Evolutionary conservation across 768 basidiomycete genomes (phyloP).

Genomic region (Serendipita sp.): DNA sequence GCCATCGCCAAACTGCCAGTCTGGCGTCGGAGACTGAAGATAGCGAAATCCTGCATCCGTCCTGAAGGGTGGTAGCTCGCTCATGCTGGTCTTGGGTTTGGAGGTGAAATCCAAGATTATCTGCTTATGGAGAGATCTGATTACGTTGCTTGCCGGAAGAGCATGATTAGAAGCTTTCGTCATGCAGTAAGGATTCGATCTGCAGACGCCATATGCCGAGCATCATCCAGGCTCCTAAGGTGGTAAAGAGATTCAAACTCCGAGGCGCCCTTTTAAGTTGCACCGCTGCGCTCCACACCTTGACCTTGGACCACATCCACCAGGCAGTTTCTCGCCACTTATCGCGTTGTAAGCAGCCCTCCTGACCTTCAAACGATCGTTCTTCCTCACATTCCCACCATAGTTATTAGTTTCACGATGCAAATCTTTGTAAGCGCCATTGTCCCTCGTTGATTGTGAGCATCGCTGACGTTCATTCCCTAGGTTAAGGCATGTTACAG

Average conservation of each 20-base stretch:
- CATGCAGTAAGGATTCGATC: too few relatives aligned
- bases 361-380: background rate
- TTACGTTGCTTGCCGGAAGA: too few relatives aligned
- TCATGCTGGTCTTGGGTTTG: background rate
- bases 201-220: too few relatives aligned
- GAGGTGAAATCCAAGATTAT: too few relatives aligned
- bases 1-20: constrained; percentile 10
- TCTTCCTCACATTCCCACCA: background rate
- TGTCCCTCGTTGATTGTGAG: background rate
- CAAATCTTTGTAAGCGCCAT: constrained; percentile 4
- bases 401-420: background rate
- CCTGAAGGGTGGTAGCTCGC: constrained; percentile 3
- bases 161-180: too few relatives aligned
- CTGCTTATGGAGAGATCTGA: too few relatives aligned
- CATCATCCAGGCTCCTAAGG: too few relatives aligned
- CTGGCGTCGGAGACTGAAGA: constrained; percentile 4
- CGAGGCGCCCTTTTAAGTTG: background rate
- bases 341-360: background rate
- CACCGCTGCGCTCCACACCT: background rate
- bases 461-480: background rate
- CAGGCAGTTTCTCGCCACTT: background rate
- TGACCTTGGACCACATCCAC: constrained; percentile 1
- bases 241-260: background rate
- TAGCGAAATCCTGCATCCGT: background rate
- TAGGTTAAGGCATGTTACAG: background rate